Evolutionary conservation across 768 basidiomycete species (phyloP).

Genomic region (Suillus subaureus): DNA sequence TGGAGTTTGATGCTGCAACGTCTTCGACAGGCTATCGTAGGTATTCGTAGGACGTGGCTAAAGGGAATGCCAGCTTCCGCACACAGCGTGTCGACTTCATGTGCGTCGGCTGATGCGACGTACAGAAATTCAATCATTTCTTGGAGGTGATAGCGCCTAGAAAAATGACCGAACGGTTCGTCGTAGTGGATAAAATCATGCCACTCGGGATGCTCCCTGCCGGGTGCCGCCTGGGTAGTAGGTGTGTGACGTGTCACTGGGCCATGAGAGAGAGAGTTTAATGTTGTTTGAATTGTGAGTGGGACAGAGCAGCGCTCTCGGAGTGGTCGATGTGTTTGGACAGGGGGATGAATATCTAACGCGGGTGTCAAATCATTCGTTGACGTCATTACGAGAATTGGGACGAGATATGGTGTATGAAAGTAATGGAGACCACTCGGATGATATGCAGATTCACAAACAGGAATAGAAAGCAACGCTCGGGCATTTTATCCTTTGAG

Average conservation of each 20-base stretch:
- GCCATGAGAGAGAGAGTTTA: conserved; percentile 6
- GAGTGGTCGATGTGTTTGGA: conserved; percentile 9
- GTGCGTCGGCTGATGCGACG: conserved; percentile 22
- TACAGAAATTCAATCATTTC: conserved; percentile 17
- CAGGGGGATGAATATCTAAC: background rate
- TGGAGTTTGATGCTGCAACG: background rate
- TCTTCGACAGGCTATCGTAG: background rate
- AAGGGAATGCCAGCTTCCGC: conserved; percentile 16
- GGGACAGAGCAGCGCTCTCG: conserved; percentile 11
- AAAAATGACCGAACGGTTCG: background rate
- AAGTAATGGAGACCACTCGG: background rate
- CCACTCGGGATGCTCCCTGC: conserved; percentile 4
- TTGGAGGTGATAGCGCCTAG: conserved; percentile 12
- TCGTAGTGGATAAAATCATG: background rate
- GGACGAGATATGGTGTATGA: background rate
- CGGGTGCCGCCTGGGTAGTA: background rate
- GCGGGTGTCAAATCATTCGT: background rate
- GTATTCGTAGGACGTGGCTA: conserved; percentile 25
- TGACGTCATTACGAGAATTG: background rate
- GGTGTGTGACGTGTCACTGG: background rate
- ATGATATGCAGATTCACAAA: background rate
- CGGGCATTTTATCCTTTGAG: conserved; percentile 1
- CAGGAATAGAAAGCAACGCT: background rate
- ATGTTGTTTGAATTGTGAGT: conserved; percentile 16
- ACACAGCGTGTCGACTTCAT: conserved; percentile 15